Percentiles rank a stretch among this genome's conserved stretches.
These are phyloP conservation scores for Elymus sibiricus DNA, from an alignment of 176 grass and related monocot species.

Conservation along the genomic window DNA sequence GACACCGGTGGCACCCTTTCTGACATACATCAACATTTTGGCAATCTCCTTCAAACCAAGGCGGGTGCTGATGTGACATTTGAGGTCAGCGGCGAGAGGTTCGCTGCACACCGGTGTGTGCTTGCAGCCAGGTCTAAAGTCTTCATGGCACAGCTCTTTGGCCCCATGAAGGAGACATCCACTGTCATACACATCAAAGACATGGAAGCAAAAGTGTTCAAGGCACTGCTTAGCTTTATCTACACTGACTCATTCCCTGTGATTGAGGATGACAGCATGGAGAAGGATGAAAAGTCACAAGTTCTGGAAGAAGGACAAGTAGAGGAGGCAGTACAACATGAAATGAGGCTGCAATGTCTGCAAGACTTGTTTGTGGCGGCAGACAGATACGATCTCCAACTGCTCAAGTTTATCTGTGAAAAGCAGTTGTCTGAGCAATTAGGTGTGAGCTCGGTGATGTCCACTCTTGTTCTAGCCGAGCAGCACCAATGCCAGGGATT, in stretches of 20 bases:
- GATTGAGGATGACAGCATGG: background rate
- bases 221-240: background rate
- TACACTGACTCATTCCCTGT: background rate
- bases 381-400: background rate
- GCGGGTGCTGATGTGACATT: background rate
- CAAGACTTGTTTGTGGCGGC: background rate
- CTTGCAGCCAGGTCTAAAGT: background rate
- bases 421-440: background rate
- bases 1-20: background rate
- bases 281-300: no score
- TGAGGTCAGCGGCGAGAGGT: background rate
- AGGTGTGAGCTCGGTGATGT: constrained; percentile 15
- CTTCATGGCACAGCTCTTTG: background rate
- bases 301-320: background rate
- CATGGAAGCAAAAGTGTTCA: background rate
- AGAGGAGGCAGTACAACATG: background rate
- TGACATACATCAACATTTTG: background rate
- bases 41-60: background rate
- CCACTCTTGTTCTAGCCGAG: constrained; percentile 13
- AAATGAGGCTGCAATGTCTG: background rate
- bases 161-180: background rate
- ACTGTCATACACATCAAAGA: background rate
- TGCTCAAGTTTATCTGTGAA: background rate
- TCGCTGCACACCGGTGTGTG: background rate
- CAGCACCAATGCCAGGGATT: constrained; percentile 30